phyloP scores from a whole-genome alignment of 2,329 filamentous ascomycete genomes.

The Fusarium temperatum region DNA sequence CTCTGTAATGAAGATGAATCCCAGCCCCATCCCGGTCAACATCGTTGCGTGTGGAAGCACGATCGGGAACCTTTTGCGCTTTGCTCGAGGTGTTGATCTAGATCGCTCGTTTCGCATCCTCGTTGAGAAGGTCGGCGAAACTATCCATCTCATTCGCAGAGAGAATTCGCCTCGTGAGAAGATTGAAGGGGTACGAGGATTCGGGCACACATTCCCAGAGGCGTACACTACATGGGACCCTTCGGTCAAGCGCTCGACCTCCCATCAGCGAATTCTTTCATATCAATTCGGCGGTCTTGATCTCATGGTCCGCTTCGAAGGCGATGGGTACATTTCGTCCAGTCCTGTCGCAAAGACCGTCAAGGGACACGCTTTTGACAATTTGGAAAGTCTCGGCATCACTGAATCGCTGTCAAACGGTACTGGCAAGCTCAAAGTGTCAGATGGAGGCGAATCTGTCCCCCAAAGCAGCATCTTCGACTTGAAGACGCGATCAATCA shows the following conservation, averaged over 20 bases:
- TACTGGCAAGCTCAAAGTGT: constrained; percentile 15
- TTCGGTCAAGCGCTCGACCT: constrained; percentile 62
- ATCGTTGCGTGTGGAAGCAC: constrained; percentile 71
- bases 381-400: constrained; percentile 15
- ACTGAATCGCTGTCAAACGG: neutral
- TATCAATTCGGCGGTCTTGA: constrained; percentile 62
- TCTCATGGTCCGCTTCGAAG: constrained; percentile 42
- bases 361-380: neutral
- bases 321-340: constrained; percentile 40
- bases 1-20: constrained; percentile 47
- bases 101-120: constrained; percentile 66
- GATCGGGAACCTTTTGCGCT: constrained; percentile 68
- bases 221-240: constrained; percentile 70
- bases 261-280: constrained; percentile 69
- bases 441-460: constrained; percentile 38
- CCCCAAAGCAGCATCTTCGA: constrained; percentile 52
- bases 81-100: constrained; percentile 55
- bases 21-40: constrained; percentile 51
- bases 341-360: neutral
- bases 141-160: constrained; percentile 70
- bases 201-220: constrained; percentile 73
- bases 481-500: constrained; percentile 53
- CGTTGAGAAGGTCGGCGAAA: constrained; percentile 63
- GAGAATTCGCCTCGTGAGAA: constrained; percentile 67
- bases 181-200: constrained; percentile 66